Evolutionary conservation across 2,329 filamentous ascomycete species (phyloP), one percentile per base, ranked within the genome.

Genomic region (Ophiostoma populinum): DNA sequence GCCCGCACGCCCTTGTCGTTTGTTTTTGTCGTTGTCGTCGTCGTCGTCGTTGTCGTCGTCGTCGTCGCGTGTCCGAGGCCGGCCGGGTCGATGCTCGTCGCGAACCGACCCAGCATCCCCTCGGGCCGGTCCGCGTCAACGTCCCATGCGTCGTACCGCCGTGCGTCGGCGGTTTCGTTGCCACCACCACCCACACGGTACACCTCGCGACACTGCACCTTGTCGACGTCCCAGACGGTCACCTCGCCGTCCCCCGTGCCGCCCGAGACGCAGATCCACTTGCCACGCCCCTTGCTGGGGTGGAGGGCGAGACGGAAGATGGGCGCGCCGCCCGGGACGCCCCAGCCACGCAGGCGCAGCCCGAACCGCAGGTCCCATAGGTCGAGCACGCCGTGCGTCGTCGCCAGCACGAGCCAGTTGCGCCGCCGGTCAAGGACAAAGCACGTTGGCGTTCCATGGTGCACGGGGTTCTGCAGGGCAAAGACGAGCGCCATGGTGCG

Each of bases 341-440:
- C 83, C 83, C 86, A 95, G 11, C 77, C 80, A 52, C 81, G 85
- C 17, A 95, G 62, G 16, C 83, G 72, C 46, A 95, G 70, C 44
- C 75, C 79, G 63, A 98, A 98, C n/a, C 90, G 78, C 26, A 98
- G 64, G 54, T 98, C 90, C 90, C 90, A 98, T 2, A 98, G 66
- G 50, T 92, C 80, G 7, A 98, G 62, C 19, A 95, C 77, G 24
- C 92, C 90, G 51, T 95, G 86, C 0, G 83, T 82, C 1, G 92
- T 98, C 24, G 86, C 90, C 1, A 95, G 59, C 2, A 92, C 67
- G 3, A 98, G 62, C 90, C 90, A 98, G 49, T 90, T 85, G 34
- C 80, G 76, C 50, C 76, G 81, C 38, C 73, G 70, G 49, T 94
- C 85, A 21, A 93, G 67, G 47, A 80, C 87, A 55, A 98, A 94